Conservation (phyloP, 176 grass and related monocot genomes). For the Avena sativa region DNA sequence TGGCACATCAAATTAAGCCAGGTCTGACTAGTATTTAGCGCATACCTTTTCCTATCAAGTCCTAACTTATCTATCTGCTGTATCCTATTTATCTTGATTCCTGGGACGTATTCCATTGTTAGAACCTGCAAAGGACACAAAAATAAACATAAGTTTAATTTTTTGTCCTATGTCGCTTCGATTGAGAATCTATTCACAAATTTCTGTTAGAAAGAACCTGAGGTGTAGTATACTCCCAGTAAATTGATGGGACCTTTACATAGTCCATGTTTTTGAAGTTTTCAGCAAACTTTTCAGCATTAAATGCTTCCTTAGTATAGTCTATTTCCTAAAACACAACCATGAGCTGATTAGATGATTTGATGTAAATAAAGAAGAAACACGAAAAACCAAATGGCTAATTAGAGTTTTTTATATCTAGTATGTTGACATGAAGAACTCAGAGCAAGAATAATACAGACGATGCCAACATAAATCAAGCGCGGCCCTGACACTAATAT, state of each 20-base stretch:
- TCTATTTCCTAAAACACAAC: conserved; percentile 89
- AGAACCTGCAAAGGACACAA: conserved; percentile 68
- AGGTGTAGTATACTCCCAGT: conserved; percentile 92
- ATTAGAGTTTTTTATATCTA: background rate
- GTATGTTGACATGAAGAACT: background rate
- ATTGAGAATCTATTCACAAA: conserved; percentile 31
- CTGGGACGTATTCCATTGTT: conserved; percentile 99
- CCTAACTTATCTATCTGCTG: conserved; percentile 97
- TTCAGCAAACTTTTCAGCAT: conserved; percentile 83
- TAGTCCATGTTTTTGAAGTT: conserved; percentile 93
- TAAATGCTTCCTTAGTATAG: conserved; percentile 98
- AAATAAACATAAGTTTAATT: conserved; percentile 10
- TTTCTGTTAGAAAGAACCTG: conserved; percentile 72
- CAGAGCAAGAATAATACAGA: conserved; percentile 1
- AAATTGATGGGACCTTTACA: conserved; percentile 89
- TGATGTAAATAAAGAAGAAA: conserved; percentile 28
- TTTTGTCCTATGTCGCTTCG: conserved; percentile 21
- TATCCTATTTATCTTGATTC: conserved; percentile 99
- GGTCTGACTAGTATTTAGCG: conserved; percentile 7
- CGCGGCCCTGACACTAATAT: background rate
- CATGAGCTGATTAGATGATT: conserved; percentile 39
- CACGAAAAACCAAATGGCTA: background rate
- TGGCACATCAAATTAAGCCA: conserved; percentile 26
- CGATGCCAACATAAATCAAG: conserved; percentile 1
- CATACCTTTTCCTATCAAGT: conserved; percentile 91